Base-by-base conservation (phyloP, 768 basidiomycete genomes). In the Boletus vinaceobasis region DNA sequence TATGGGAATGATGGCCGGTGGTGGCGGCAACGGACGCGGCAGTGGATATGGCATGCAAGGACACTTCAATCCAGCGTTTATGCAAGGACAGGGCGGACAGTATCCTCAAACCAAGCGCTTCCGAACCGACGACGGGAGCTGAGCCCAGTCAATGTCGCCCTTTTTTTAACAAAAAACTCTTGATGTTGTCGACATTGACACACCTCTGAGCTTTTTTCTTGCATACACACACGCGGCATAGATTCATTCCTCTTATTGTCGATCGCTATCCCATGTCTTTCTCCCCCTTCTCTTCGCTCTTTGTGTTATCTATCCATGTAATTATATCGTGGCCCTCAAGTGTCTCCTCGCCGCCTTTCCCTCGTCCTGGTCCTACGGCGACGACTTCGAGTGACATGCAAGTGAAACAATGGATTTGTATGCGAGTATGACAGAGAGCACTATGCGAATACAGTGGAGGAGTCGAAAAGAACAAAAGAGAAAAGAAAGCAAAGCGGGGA, bases 11-110 rank as follows among this genome's bases (percentile, higher is more conserved):
- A 77, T 81, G 75, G 69, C 73, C 51, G 66, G 71, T 45, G 78
- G 72, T 26, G 77, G 77, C 42, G 44, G 55, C 35, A 21, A 46
- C 38, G 59, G 50, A 50, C 48, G 49, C 70, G 53, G 80, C 50
- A 78, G 81, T 48, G 78, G 78, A 43, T 78, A 76, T 67, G 77
- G 73, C 56, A 75, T 71, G 59, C 77, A 77, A 63, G 86, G 86
- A 15, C 86, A 89, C 72, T 84, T 86, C 74, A 88, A 88, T 66
- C 86, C 87, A 4, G 84, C 86, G 21, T 89, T 90, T 67, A 82
- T 86, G 76, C 79, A 77, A 64, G 74, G 67, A 10, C 71, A 74
- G 52, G 75, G 73, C 14, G 77, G 75, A 21, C 71, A 73, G 55
- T 74, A 70, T 57, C 73, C 67, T 38, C 76, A 75, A 31, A 75